Evolutionary conservation across 306 rosid genomes (phyloP), one percentile per base, ranked within the genome.

Genomic region (Chamaecrista fasciculata): DNA sequence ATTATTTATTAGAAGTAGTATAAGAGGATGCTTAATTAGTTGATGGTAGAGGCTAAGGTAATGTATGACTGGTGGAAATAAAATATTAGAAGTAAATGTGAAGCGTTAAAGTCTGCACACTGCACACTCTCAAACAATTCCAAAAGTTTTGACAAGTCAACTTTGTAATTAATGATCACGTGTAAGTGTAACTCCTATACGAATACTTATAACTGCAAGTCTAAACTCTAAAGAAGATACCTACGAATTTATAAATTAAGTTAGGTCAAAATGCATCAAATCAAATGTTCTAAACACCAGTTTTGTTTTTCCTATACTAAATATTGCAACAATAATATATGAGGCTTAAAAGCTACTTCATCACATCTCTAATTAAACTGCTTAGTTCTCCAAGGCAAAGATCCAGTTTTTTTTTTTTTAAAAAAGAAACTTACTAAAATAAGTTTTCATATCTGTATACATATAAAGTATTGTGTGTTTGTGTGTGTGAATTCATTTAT

Each of bases 71-170:
- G 8, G 8, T 58, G 25, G n/a, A 58, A 33, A 42, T 63, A 24
- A 43, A 43, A 15, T 10, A 19, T 43, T 29, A 8, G 39, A n/a
- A 6, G 29, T 48, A 15, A 15, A 34, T 52, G 20, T 24, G 62
- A 20, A 49, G 12, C 31, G 20, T 46, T 58, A 25, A 11, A 36
- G 62, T 25, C 14, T 8, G 73, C 23, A 23, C 33, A 34, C 31
- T 78, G 68, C 77, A 79, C 77, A 69, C 76, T 71, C 77, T 79
- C 76, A 77, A 80, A 66, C 56, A 73, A 68, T 82, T 79, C 62
- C 55, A 57, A 66, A 16, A 26, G 64, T 46, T 59, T 37, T 51
- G 15, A 72, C 0, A 70, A 80, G 92, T 82, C 90, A 89, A 84
- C 86, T 72, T 73, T 34, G 37, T 26, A 76, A 77, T 86, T 70